These are phyloP conservation scores for Orbilia blumenaviensis DNA, from an alignment of 2,329 filamentous ascomycete genomes.

Conservation along the genomic window DNA sequence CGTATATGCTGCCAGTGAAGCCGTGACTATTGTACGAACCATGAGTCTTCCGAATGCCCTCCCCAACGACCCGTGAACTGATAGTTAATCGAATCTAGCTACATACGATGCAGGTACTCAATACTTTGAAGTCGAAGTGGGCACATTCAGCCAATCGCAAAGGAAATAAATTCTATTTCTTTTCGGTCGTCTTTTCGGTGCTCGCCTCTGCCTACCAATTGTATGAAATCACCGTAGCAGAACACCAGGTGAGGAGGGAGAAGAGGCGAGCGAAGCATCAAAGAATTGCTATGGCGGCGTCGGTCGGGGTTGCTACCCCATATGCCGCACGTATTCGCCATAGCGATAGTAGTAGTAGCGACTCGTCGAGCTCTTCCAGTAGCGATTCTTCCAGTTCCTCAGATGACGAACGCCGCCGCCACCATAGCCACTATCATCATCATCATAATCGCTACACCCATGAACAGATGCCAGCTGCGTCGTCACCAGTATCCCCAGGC, in stretches of 20 bases:
- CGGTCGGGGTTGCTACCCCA: conserved; percentile 21
- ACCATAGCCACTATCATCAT: conserved; percentile 2
- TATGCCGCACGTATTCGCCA: neutral
- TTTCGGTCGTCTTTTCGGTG: conserved; percentile 47
- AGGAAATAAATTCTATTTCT: conserved; percentile 49
- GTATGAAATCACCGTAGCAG: conserved; percentile 36
- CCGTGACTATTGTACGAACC: conserved; percentile 41
- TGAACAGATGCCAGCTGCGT: conserved; percentile 11
- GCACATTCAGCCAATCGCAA: conserved; percentile 26
- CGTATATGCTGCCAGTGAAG: conserved; percentile 45
- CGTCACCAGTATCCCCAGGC: conserved; percentile 3
- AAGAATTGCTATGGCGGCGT: conserved; percentile 15
- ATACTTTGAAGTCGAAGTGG: conserved; percentile 35
- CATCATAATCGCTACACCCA: neutral
- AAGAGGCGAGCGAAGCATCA: conserved; percentile 23
- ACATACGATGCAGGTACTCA: conserved; percentile 45
- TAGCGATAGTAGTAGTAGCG: neutral
- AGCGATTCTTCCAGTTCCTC: conserved; percentile 20
- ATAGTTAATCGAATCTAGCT: conserved; percentile 17
- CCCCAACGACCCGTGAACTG: neutral
- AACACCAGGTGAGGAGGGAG: conserved; percentile 28
- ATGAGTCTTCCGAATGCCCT: neutral
- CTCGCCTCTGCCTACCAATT: conserved; percentile 46
- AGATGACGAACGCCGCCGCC: conserved; percentile 1
- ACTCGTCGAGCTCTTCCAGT: neutral